Evolutionary conservation across 306 rosid genomes (phyloP).

Genomic region (Rosa lucieae): DNA sequence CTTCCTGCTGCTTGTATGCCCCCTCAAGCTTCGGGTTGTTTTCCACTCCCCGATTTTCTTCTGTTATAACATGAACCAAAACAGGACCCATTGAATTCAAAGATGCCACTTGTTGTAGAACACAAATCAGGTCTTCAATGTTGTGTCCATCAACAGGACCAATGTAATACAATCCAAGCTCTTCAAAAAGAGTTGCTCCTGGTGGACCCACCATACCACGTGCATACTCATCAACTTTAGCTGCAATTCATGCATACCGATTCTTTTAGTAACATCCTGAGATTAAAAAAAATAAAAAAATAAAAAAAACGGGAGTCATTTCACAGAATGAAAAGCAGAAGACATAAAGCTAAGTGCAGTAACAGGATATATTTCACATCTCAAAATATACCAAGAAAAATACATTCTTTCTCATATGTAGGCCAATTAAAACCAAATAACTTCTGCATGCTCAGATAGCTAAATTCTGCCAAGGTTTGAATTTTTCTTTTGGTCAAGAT

Average conservation of each 20-base stretch:
- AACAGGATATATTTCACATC: neutral
- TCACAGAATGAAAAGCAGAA: neutral
- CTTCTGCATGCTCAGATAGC: neutral
- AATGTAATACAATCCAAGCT: conserved; percentile 92
- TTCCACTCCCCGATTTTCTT: conserved; percentile 59
- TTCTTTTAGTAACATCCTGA: conserved; percentile 85
- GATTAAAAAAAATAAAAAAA: neutral
- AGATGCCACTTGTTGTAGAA: conserved; percentile 86
- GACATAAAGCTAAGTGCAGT: neutral
- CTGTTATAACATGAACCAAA: conserved; percentile 82
- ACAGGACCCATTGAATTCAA: conserved; percentile 94
- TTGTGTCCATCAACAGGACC: conserved; percentile 97
- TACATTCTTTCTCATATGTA: neutral
- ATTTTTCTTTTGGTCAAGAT: neutral
- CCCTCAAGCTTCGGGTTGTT: conserved; percentile 33
- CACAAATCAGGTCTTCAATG: conserved; percentile 72
- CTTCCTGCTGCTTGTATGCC: conserved; percentile 40
- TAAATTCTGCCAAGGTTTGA: neutral
- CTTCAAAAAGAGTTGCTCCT: conserved; percentile 94
- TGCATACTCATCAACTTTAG: conserved; percentile 95
- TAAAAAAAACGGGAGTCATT: conserved; percentile 1
- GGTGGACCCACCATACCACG: conserved; percentile 96
- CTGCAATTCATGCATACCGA: conserved; percentile 97
- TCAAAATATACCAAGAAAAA: neutral
- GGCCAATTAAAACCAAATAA: neutral